Conservation (phyloP, 305 asterid genomes). For the Fraxinus latifolia region DNA sequence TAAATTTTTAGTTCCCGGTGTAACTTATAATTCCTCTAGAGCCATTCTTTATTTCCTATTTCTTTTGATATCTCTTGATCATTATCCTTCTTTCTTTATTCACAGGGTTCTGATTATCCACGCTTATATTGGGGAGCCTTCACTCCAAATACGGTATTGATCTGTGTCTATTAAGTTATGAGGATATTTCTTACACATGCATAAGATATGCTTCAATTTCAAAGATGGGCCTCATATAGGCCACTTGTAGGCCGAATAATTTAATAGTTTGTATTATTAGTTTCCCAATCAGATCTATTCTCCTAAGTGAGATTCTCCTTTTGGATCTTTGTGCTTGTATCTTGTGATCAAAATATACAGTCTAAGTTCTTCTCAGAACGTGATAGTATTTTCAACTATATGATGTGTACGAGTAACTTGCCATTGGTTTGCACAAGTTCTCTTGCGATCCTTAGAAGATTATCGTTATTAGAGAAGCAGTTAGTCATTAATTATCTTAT, state of each 20-base stretch:
- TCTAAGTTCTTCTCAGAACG: slow-evolving; percentile 1
- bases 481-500: neutral
- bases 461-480: neutral
- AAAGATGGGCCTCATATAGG: neutral
- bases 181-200: neutral
- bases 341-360: slow-evolving; percentile 1
- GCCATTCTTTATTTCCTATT: neutral
- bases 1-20: neutral
- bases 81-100: slow-evolving; percentile 16
- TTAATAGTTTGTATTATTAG: neutral
- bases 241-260: neutral
- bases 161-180: slow-evolving; percentile 16
- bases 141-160: slow-evolving; percentile 65
- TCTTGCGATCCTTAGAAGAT: neutral
- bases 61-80: slow-evolving; percentile 16
- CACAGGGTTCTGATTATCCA: slow-evolving; percentile 80
- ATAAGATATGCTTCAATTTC: slow-evolving; percentile 1
- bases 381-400: slow-evolving; percentile 3
- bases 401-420: slow-evolving; percentile 4
- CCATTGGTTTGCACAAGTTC: neutral
- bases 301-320: slow-evolving; percentile 5
- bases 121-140: slow-evolving; percentile 88
- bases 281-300: neutral
- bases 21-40: neutral
- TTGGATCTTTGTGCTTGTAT: neutral